These are phyloP conservation scores for Xerocomus potaroensis DNA, from an alignment of 768 basidiomycete genomes.

Conservation along the genomic window DNA sequence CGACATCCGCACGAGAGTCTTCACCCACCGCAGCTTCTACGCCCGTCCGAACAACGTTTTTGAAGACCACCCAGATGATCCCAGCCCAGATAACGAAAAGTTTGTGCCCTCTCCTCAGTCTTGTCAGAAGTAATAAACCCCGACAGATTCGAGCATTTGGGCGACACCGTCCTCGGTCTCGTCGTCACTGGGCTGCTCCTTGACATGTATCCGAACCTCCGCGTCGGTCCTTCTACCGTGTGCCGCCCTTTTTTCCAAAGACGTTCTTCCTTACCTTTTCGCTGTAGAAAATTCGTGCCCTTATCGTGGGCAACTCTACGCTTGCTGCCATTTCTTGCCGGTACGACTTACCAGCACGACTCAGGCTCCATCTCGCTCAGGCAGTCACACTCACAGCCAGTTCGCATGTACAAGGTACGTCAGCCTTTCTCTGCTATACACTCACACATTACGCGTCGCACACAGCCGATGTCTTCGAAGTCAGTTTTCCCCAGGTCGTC, in stretches of 20 bases:
- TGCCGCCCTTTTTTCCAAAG: background rate
- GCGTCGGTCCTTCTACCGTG: constrained; percentile 73
- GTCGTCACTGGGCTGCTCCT: constrained; percentile 61
- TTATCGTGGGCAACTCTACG: constrained; percentile 71
- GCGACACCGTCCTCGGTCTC: constrained; percentile 68
- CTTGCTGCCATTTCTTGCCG: constrained; percentile 65
- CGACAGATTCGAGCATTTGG: constrained; percentile 72
- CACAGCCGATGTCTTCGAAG: constrained; percentile 78
- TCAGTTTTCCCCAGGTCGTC: constrained; percentile 25
- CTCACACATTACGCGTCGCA: constrained; percentile 3
- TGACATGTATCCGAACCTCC: constrained; percentile 61
- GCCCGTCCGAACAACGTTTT: constrained; percentile 72
- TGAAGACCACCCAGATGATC: constrained; percentile 68
- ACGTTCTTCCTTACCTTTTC: background rate
- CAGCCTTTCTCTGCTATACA: background rate
- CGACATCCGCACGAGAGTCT: constrained; percentile 50
- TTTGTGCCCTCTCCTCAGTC: constrained; percentile 26
- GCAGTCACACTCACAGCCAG: constrained; percentile 68
- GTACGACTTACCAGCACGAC: constrained; percentile 58
- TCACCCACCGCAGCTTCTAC: constrained; percentile 71
- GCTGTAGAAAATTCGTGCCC: constrained; percentile 68
- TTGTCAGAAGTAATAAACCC: background rate
- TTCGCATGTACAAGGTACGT: constrained; percentile 63
- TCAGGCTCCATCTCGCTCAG: constrained; percentile 69
- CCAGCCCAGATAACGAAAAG: constrained; percentile 82